These are phyloP conservation scores for Microthlaspi erraticum DNA, from an alignment of 345 rosid species.

Conservation along the genomic window DNA sequence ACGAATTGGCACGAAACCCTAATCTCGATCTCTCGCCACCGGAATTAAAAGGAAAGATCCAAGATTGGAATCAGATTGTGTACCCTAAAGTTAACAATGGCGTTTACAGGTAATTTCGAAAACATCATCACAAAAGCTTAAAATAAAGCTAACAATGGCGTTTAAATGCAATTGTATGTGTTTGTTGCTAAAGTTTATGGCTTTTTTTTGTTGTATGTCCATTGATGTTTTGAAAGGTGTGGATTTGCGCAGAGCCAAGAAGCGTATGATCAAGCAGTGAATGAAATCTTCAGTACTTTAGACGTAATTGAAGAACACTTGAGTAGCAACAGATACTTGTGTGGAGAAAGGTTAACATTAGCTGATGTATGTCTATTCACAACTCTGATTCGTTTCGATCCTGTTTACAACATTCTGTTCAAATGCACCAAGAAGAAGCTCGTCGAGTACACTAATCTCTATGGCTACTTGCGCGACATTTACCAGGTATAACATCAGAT, in stretches of 20 bases:
- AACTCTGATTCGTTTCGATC: slow-evolving; percentile 81
- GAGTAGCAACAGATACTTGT: slow-evolving; percentile 62
- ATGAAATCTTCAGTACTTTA: slow-evolving; percentile 60
- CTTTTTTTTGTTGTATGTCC: slow-evolving; percentile 15
- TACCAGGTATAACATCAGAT: slow-evolving; percentile 56
- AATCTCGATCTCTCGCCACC: slow-evolving; percentile 65
- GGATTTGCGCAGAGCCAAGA: slow-evolving; percentile 93
- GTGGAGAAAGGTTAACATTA: slow-evolving; percentile 68
- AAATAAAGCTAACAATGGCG: neutral
- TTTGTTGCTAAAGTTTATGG: slow-evolving; percentile 28
- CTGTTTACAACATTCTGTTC: slow-evolving; percentile 75
- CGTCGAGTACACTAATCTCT: slow-evolving; percentile 69
- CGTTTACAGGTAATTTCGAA: slow-evolving; percentile 62
- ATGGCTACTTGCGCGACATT: slow-evolving; percentile 68
- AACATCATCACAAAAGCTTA: slow-evolving; percentile 1
- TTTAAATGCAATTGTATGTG: slow-evolving; percentile 9
- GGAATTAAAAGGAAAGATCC: slow-evolving; percentile 55
- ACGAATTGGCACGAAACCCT: slow-evolving; percentile 56
- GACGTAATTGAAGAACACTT: slow-evolving; percentile 68
- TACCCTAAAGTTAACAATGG: slow-evolving; percentile 85
- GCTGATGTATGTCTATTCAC: slow-evolving; percentile 86
- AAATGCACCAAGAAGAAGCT: slow-evolving; percentile 88
- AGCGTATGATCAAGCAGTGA: slow-evolving; percentile 76
- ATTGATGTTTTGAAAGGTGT: slow-evolving; percentile 51
- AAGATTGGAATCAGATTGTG: slow-evolving; percentile 71